Evolutionary conservation across 164 flowering plant genomes (phyloP).

Genomic region (Aristolochia californica): DNA sequence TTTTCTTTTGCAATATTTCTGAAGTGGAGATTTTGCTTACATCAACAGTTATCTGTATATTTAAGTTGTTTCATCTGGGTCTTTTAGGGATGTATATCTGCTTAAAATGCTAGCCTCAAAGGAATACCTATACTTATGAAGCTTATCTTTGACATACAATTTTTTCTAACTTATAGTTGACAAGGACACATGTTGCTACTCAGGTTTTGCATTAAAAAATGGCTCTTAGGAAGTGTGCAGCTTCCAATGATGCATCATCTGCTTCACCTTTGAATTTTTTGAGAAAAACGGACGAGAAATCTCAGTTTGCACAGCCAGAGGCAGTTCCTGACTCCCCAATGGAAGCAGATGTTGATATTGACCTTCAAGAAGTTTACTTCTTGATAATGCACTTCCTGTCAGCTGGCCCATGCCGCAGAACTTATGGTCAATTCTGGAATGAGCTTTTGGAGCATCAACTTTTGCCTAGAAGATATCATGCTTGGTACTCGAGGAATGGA

Average conservation of each 20-base stretch:
- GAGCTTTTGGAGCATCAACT: conserved; percentile 91
- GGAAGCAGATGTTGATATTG: conserved; percentile 65
- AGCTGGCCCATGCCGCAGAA: conserved; percentile 80
- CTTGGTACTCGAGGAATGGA: conserved; percentile 87
- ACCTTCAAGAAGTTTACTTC: conserved; percentile 83
- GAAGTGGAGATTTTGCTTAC: too few species aligned
- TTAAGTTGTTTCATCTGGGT: too few species aligned
- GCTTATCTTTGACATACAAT: too few species aligned
- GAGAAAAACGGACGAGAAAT: conserved; percentile 12
- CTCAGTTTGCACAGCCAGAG: conserved; percentile 33
- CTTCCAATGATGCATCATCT: conserved; percentile 29
- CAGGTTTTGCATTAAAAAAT: conserved; percentile 26
- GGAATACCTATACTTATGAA: too few species aligned
- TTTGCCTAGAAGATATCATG: conserved; percentile 96
- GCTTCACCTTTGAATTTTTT: conserved; percentile 24
- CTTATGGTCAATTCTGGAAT: conserved; percentile 58
- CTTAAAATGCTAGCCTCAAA: too few species aligned
- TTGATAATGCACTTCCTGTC: conserved; percentile 56
- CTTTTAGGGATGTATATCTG: too few species aligned
- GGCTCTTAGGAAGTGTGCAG: conserved; percentile 38
- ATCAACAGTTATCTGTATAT: too few species aligned
- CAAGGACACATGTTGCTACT: neutral
- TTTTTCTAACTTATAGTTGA: too few species aligned
- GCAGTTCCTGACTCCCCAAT: conserved; percentile 15
- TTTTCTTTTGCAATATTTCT: too few species aligned